A percentile compares a stretch with the other conserved stretches of the same genome.
phyloP scores from a whole-genome alignment of 2,329 filamentous ascomycete genomes.

The Mycosphaerelloides madeirae region DNA sequence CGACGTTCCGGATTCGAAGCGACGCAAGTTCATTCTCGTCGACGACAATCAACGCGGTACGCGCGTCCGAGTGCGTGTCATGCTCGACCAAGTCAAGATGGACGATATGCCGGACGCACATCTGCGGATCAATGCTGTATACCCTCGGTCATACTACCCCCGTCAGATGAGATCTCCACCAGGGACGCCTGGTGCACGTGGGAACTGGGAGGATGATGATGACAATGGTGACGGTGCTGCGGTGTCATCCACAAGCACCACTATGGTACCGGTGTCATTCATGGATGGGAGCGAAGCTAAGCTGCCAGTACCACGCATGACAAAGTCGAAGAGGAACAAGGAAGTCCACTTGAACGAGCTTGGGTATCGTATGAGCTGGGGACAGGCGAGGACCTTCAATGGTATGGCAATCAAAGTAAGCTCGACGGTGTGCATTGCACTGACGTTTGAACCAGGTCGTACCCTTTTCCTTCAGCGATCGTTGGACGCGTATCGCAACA shows the following conservation, averaged over 20 bases:
- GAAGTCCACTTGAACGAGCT: slow-evolving; percentile 91
- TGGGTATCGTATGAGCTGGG: slow-evolving; percentile 93
- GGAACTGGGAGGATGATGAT: slow-evolving; percentile 67
- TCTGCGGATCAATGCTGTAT: slow-evolving; percentile 83
- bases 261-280: slow-evolving; percentile 46
- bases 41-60: slow-evolving; percentile 79
- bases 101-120: slow-evolving; percentile 95
- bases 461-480: slow-evolving; percentile 23
- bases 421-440: neutral
- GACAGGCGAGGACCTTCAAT: slow-evolving; percentile 87
- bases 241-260: slow-evolving; percentile 37
- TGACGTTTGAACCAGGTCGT: slow-evolving; percentile 17
- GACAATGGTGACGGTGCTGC: slow-evolving; percentile 42
- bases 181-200: slow-evolving; percentile 66
- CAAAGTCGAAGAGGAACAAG: slow-evolving; percentile 64
- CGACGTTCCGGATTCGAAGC: slow-evolving; percentile 81
- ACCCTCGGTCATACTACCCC: slow-evolving; percentile 84
- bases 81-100: slow-evolving; percentile 88
- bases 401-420: slow-evolving; percentile 38
- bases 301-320: slow-evolving; percentile 70
- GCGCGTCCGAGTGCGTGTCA: slow-evolving; percentile 82
- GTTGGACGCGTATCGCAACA: slow-evolving; percentile 94
- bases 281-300: slow-evolving; percentile 68
- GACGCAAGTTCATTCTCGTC: slow-evolving; percentile 93
- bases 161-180: slow-evolving; percentile 87